A percentile compares a stretch with the other conserved stretches of the same genome.
phyloP scores from a whole-genome alignment of 2,329 filamentous ascomycete genomes.

The Cadophora sp. region DNA sequence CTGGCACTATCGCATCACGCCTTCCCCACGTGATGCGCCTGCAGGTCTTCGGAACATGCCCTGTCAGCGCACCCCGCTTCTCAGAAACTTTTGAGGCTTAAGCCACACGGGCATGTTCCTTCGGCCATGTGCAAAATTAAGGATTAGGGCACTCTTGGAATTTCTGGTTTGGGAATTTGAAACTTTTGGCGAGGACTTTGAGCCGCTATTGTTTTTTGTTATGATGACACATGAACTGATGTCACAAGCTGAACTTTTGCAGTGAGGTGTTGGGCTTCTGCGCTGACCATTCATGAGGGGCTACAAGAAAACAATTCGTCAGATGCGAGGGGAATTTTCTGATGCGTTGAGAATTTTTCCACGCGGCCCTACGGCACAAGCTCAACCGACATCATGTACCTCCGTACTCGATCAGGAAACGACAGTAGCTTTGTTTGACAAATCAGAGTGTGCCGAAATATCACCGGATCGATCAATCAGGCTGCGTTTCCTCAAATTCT shows the following conservation, averaged over 20 bases:
- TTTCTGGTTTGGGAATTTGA: not conserved
- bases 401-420: not conserved
- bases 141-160: not conserved
- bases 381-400: not conserved
- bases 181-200: not conserved
- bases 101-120: too few relatives aligned
- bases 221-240: not conserved
- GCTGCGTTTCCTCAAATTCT: not conserved
- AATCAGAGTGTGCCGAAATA: not conserved
- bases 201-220: not conserved
- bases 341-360: not conserved
- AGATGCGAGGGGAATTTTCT: not conserved
- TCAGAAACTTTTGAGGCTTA: not conserved
- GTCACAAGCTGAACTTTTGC: not conserved
- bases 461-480: not conserved
- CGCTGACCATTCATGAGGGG: not conserved
- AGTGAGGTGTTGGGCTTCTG: not conserved
- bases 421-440: not conserved
- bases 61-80: conserved; percentile 12
- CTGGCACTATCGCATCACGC: conserved; percentile 3
- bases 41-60: not conserved
- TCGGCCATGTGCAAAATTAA: not conserved
- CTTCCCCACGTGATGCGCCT: not conserved
- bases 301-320: not conserved
- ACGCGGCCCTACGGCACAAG: not conserved